Evolutionary conservation across 345 rosid genomes (phyloP), one percentile per base, ranked within the genome.

Genomic region (Isatis tinctoria): DNA sequence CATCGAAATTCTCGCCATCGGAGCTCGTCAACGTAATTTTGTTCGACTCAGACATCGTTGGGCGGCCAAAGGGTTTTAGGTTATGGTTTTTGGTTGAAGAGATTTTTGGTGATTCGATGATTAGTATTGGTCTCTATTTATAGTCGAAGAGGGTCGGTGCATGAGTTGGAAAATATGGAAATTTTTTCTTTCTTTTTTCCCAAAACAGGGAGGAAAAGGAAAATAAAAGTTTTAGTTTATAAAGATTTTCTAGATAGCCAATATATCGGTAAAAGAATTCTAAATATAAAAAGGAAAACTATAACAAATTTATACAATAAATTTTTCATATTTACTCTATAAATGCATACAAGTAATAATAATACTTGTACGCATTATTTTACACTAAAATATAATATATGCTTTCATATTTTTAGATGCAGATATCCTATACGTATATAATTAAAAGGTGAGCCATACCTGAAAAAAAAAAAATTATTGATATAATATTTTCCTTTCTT

Each of bases 1-100:
- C 87, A 73, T 85, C 81, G 75, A 90, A 85, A 2, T 75, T 45
- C 16, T 85, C 84, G 2, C 83, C 87, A 37, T 90, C 92, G 17
- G 83, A 82, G 57, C 87, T 84, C 39, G 11, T 66, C 47, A 86
- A 79, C 32, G 73, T 64, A 41, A 86, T 84, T 72, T 74, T 83
- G 67, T 72, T 67, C 4, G 84, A 54, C n/a, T 14, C 36, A 60
- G 67, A 35, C 74, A 60, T 70, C 16, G 5, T 70, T 41, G 2
- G 26, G 3, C n/a, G n/a, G n/a, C n/a, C n/a, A n/a, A 60, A 16
- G 13, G 9, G 1, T 27, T 28, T 17, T 56, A 56, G 60, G 20
- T 12, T 52, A 5, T 26, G 12, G 37, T 56, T 56, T 59, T 18
- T 47, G 8, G 1, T 5, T 11, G 27, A 2, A 9, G 2, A 10